Conservation (phyloP, 306 rosid genomes). For the Abrus precatorius region DNA sequence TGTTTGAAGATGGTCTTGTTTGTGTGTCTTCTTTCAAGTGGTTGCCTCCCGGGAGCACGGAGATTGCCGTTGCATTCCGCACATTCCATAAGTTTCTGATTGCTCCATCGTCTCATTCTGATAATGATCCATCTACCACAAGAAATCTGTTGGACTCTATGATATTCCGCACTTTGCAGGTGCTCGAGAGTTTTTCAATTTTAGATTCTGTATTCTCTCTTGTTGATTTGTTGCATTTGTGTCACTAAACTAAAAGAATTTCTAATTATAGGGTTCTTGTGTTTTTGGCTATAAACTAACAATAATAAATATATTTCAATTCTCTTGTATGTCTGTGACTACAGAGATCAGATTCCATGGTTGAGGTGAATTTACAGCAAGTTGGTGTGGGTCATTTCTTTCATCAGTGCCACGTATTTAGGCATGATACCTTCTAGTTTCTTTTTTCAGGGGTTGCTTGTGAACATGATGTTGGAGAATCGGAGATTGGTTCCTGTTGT, state of each 20-base stretch:
- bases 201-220: constrained; percentile 25
- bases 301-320: no score
- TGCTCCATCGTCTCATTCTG: constrained; percentile 77
- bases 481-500: constrained; percentile 83
- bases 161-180: constrained; percentile 74
- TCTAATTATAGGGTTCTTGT: constrained; percentile 21
- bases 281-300: not conserved
- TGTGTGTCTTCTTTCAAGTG: constrained; percentile 93
- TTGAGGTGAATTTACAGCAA: constrained; percentile 8
- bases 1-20: constrained; percentile 78
- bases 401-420: not conserved
- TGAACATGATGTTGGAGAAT: constrained; percentile 77
- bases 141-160: constrained; percentile 69
- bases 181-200: constrained; percentile 44
- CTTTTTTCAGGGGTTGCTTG: constrained; percentile 75
- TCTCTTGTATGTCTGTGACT: constrained; percentile 36
- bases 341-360: constrained; percentile 28
- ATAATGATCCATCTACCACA: constrained; percentile 69
- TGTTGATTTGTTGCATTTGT: constrained; percentile 14
- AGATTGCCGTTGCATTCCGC: constrained; percentile 82
- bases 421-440: constrained; percentile 38
- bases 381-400: constrained; percentile 24
- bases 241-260: constrained; percentile 15
- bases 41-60: constrained; percentile 84
- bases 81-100: constrained; percentile 80